phyloP scores from a whole-genome alignment of 164 flowering plant genomes.

The Litsea cubeba region DNA sequence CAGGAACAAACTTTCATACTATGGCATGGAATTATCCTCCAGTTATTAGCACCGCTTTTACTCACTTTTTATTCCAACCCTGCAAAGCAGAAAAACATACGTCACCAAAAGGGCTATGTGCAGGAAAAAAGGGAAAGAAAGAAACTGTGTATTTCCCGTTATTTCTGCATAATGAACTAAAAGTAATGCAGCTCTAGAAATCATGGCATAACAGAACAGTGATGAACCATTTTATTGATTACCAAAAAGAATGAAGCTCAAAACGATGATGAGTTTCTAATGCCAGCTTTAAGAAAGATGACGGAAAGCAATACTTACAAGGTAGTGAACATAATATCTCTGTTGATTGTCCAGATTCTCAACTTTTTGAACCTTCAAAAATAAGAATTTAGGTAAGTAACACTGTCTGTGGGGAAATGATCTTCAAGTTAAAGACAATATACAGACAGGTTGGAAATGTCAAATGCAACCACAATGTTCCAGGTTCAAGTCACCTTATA shows the following conservation, averaged over 20 bases:
- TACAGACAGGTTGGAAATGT: background rate
- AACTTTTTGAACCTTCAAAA: constrained; percentile 71
- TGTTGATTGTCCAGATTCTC: constrained; percentile 68
- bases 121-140: background rate
- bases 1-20: background rate
- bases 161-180: background rate
- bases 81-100: constrained; percentile 29
- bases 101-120: constrained; percentile 1
- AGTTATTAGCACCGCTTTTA: constrained; percentile 9
- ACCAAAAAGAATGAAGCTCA: background rate
- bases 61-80: constrained; percentile 88
- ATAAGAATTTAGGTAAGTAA: background rate
- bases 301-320: constrained; percentile 46
- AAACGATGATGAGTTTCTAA: background rate
- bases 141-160: background rate
- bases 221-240: background rate
- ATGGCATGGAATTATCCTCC: background rate
- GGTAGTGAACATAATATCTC: constrained; percentile 90
- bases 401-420: background rate
- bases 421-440: background rate
- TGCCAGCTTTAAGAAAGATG: background rate
- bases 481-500: too few relatives aligned
- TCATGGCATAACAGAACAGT: background rate
- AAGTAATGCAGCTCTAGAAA: background rate
- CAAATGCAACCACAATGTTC: too few relatives aligned